Evolutionary conservation across 2,329 filamentous ascomycete genomes (phyloP).

Genomic region (Sclerotinia nivalis): DNA sequence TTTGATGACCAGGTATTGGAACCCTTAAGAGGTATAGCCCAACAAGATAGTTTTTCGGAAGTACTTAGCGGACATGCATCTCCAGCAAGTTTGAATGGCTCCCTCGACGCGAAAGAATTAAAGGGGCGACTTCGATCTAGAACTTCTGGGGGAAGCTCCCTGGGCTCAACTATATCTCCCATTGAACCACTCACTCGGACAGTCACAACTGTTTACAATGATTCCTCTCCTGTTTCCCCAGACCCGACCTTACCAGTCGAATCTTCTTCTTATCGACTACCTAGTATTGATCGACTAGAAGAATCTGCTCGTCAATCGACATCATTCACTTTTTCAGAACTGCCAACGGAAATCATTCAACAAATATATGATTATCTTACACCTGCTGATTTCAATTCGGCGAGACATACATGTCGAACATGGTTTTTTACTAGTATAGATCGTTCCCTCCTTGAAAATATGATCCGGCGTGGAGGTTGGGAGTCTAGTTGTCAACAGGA

Average conservation of each 20-base stretch:
- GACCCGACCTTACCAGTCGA: constrained; percentile 25
- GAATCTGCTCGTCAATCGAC: constrained; percentile 28
- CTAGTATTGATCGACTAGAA: constrained; percentile 26
- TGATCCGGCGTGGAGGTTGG: constrained; percentile 59
- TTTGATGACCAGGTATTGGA: constrained; percentile 40
- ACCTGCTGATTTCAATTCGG: constrained; percentile 56
- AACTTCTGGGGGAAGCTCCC: not conserved
- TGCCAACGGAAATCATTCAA: constrained; percentile 45
- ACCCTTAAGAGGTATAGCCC: constrained; percentile 33
- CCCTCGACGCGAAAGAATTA: constrained; percentile 1
- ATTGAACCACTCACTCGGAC: constrained; percentile 17
- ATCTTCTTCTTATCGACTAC: constrained; percentile 6
- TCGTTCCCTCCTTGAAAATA: constrained; percentile 49
- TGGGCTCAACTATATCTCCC: constrained; percentile 5
- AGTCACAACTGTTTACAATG: constrained; percentile 27
- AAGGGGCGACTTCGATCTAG: constrained; percentile 7
- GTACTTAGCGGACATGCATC: constrained; percentile 27
- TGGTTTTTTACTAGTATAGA: constrained; percentile 63
- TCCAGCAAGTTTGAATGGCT: constrained; percentile 7
- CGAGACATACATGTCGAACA: constrained; percentile 57
- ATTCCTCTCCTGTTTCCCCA: constrained; percentile 25
- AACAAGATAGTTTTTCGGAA: constrained; percentile 35
- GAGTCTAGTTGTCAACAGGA: constrained; percentile 44
- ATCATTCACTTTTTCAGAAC: constrained; percentile 18
- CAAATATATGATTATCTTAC: constrained; percentile 42